Evolutionary conservation across 768 basidiomycete species (phyloP).

Genomic region (Kockovaella imperatae): DNA sequence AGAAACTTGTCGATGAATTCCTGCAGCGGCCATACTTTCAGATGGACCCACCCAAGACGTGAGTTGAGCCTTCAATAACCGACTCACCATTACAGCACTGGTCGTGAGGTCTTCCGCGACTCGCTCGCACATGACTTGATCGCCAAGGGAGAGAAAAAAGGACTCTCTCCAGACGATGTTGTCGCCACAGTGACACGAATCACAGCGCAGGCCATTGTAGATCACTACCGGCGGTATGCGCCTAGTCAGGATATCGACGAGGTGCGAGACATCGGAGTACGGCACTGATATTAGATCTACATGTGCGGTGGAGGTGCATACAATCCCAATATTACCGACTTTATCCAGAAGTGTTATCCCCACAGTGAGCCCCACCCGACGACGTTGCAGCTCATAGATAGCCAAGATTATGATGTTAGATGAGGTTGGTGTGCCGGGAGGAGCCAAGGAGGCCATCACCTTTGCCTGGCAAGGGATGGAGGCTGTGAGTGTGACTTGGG

Average conservation of each 20-base stretch:
- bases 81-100: too few species aligned
- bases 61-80: too few species aligned
- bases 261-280: too few species aligned
- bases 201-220: conserved; percentile 27
- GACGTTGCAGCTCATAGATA: neutral
- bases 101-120: neutral
- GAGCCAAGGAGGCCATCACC: conserved; percentile 28
- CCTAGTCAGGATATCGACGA: conserved; percentile 28
- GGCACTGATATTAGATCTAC: too few species aligned
- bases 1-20: conserved; percentile 23
- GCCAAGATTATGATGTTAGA: conserved; percentile 27
- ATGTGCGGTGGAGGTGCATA: conserved; percentile 34
- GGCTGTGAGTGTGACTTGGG: conserved; percentile 7
- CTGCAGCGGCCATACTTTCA: conserved; percentile 16
- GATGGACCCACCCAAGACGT: conserved; percentile 24
- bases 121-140: conserved; percentile 18
- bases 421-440: conserved; percentile 18
- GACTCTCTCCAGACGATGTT: conserved; percentile 22
- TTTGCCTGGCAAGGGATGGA: conserved; percentile 35
- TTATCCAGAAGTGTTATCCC: conserved; percentile 9
- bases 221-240: conserved; percentile 28
- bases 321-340: conserved; percentile 23
- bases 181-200: conserved; percentile 27
- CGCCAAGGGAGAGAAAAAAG: conserved; percentile 8
- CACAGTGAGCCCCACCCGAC: conserved; percentile 7